A percentile compares a stretch with the other conserved stretches of the same genome.
Evolutionary conservation across 2,329 filamentous ascomycete genomes (phyloP).

Genomic region (Camillea tinctor): DNA sequence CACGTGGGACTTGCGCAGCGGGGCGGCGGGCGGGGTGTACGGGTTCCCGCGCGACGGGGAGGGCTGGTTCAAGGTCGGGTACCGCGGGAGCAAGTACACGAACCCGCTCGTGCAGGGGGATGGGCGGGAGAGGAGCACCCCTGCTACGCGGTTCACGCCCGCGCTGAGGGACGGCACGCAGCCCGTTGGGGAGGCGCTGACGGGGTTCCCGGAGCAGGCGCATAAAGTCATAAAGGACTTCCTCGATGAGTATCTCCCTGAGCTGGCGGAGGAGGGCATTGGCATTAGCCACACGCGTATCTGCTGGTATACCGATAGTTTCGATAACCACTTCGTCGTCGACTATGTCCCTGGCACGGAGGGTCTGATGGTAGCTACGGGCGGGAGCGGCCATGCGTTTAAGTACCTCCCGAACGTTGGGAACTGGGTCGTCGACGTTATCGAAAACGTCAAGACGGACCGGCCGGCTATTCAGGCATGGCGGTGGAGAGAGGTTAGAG

Average conservation of each 20-base stretch:
- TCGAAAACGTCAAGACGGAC: conserved; percentile 39
- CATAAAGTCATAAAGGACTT: conserved; percentile 33
- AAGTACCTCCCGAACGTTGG: conserved; percentile 61
- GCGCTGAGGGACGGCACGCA: conserved; percentile 4
- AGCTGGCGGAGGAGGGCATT: conserved; percentile 35
- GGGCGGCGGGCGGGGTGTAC: conserved; percentile 27
- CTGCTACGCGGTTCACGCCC: conserved; percentile 37
- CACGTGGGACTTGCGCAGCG: conserved; percentile 32
- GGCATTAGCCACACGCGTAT: conserved; percentile 38
- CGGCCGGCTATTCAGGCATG: conserved; percentile 23
- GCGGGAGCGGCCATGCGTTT: conserved; percentile 60
- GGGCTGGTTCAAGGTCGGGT: conserved; percentile 46
- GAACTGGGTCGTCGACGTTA: conserved; percentile 50
- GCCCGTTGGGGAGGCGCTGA: conserved; percentile 19
- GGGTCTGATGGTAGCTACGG: conserved; percentile 56
- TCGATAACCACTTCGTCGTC: conserved; percentile 54
- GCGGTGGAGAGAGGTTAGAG: conserved; percentile 18
- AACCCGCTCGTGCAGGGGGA: conserved; percentile 40
- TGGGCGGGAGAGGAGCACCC: conserved; percentile 38
- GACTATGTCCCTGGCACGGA: conserved; percentile 26
- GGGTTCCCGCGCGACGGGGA: conserved; percentile 43
- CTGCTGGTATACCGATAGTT: conserved; percentile 58
- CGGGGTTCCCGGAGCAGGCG: conserved; percentile 29
- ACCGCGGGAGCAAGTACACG: conserved; percentile 49
- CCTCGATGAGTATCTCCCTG: conserved; percentile 40